Percentiles rank a stretch among this genome's conserved stretches.
Evolutionary conservation across 2,329 filamentous ascomycete genomes (phyloP).

Genomic region (Monilinia vaccinii-corymbosi): DNA sequence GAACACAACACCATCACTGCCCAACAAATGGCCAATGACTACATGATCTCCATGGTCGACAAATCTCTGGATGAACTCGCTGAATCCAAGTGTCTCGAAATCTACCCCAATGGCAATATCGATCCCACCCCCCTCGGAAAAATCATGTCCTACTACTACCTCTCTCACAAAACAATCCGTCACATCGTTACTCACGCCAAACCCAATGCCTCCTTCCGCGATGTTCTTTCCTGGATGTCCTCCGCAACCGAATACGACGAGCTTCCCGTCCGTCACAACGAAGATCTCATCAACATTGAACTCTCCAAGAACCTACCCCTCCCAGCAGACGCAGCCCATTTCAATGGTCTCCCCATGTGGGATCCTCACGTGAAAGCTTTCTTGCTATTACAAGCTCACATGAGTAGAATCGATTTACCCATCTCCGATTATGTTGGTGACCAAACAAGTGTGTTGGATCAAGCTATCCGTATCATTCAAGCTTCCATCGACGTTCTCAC

Average conservation of each 20-base stretch:
- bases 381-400: conserved; percentile 86
- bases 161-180: conserved; percentile 89
- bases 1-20: conserved; percentile 83
- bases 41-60: conserved; percentile 88
- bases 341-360: conserved; percentile 77
- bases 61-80: conserved; percentile 75
- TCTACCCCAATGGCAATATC: conserved; percentile 81
- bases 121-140: conserved; percentile 87
- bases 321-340: conserved; percentile 27
- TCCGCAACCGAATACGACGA: conserved; percentile 94
- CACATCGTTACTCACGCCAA: conserved; percentile 71
- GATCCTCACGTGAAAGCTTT: conserved; percentile 97
- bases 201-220: conserved; percentile 64
- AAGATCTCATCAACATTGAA: conserved; percentile 92
- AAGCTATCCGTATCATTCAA: conserved; percentile 94
- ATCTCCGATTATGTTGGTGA: conserved; percentile 97
- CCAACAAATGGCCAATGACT: conserved; percentile 82
- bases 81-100: conserved; percentile 72
- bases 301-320: conserved; percentile 72
- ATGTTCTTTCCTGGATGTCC: conserved; percentile 87
- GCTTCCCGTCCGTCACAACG: conserved; percentile 93
- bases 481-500: conserved; percentile 89
- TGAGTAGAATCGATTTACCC: conserved; percentile 84
- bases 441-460: conserved; percentile 80
- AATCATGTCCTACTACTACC: conserved; percentile 99